Evolutionary conservation across 2,329 filamentous ascomycete species (phyloP), one percentile per base, ranked within the genome.

Genomic region (Phyllosticta capitalensis): DNA sequence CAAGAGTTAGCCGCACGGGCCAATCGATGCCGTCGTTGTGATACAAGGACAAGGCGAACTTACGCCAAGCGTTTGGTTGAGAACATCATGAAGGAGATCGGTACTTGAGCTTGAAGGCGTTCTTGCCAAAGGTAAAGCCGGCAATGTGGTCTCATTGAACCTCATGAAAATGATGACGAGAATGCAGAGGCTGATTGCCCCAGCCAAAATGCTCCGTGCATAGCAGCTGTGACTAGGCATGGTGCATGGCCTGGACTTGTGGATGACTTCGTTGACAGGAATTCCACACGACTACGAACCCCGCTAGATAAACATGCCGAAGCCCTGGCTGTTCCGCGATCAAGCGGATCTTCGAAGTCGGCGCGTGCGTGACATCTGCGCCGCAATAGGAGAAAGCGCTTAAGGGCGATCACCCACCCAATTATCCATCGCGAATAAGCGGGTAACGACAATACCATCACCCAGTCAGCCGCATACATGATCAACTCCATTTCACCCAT

Each of bases 1-100:
- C 19, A 17, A 6, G 1, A 9, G n/a, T 55, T 7, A 55, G 38
- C 26, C 24, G 24, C 24, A 26, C 7, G 24, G 4, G 24, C n/a
- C 12, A 1, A 14, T 1, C 2, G 33, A 22, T 3, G 7, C 17
- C 6, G 17, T 14, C 9, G 20, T 1, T 10, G 3, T 4, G 22
- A 24, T 7, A 20, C 50, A 17, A 58, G 26, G 17, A 50, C 17
- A 14, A 4, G 5, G 7, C 0, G 4, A 10, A 61, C 59, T 61
- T 17, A 61, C 59, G 30, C 59, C 59, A 45, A 61, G 54, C 1
- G 59, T 61, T 45, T 51, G 24, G 22, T 61, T 61, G 33, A n/a
- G 53, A 6, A 54, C 54, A 52, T 61, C 28, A 10, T 51, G 17
- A 3, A 61, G 45, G 45, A 60, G 12, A 52, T 52, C 20, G 6